Base-by-base conservation (phyloP, 768 basidiomycete genomes). In the Fibroporia radiculosa region DNA sequence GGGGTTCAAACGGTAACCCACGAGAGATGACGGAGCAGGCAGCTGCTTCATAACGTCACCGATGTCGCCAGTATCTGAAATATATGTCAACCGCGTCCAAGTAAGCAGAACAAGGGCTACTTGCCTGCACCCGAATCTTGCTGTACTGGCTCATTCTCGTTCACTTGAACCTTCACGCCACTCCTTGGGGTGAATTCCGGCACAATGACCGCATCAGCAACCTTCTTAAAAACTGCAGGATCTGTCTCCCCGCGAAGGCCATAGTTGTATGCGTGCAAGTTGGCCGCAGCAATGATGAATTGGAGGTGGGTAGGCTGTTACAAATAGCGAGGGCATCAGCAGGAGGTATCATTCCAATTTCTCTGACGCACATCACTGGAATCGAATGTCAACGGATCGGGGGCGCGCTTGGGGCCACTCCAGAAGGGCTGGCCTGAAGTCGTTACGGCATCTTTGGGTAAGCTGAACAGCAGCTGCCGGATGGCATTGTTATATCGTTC, bases 361-460 rank as follows among this genome's bases (percentile, higher is more conserved):
- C 23, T 6, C 14, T 39, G 18, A 68, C 87, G 64, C 58, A 97
- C 95, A 58, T 97, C 82, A 52, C 74, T 82, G 8, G 89, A 77
- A 65, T 93, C 74, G 66, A 98, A 99, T 4, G 71, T 70, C 51
- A 99, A 69, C 22, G 95, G 73, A 39, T 97, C 92, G 11, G 96
- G 96, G 6, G 93, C 95, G 48, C 96, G 80, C 72, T 99, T 99
- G 2, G 96, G 96, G 16, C 93, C 92, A 55, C 91, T 93, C 96
- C 96, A 99, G 77, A 99, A 99, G 10, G 93, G 93, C 55, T 92
- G 89, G 4, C 96, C 96, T 16, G 82, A 84, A 57, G 79, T 90
- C 6, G 93, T 93, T 37, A 87, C 68, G 29, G 87, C 84, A 61
- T 99, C 96, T 63, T 93, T 95, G 10, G 96, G 96, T 54, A 99